Evolutionary conservation across 1,284 basidiomycete genomes (phyloP).

Genomic region (Irpex sp.): DNA sequence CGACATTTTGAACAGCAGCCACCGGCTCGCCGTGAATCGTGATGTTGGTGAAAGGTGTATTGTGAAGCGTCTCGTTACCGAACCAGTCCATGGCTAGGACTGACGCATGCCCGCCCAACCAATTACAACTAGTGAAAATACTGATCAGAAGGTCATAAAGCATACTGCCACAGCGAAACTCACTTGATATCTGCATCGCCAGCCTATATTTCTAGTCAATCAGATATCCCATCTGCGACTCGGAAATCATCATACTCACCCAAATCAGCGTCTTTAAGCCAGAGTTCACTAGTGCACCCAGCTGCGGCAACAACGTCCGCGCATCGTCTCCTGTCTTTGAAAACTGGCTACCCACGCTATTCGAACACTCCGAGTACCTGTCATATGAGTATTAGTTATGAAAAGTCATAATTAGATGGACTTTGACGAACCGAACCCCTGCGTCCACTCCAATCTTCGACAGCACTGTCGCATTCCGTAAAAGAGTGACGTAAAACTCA

Average conservation of each 20-base stretch:
- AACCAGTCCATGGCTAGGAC: conserved; percentile 63
- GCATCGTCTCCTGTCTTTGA: conserved; percentile 46
- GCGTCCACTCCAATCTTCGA: conserved; percentile 45
- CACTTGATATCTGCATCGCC: conserved; percentile 66
- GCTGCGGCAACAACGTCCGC: conserved; percentile 48
- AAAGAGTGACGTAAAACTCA: conserved; percentile 47
- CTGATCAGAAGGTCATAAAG: not conserved
- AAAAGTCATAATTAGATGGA: not conserved
- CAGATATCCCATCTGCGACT: not conserved
- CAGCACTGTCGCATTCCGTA: conserved; percentile 33
- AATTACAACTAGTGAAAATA: conserved; percentile 47
- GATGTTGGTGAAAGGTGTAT: conserved; percentile 54
- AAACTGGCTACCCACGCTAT: conserved; percentile 39
- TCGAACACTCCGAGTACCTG: conserved; percentile 44
- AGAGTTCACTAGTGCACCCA: conserved; percentile 49
- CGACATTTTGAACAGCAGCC: conserved; percentile 59
- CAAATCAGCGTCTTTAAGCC: conserved; percentile 56
- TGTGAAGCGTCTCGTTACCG: conserved; percentile 44
- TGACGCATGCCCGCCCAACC: conserved; percentile 54
- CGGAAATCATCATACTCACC: conserved; percentile 33
- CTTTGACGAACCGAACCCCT: not conserved
- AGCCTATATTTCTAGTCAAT: conserved; percentile 34
- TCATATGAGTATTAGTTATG: not conserved
- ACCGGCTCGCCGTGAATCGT: conserved; percentile 47
- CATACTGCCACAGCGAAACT: conserved; percentile 12